A percentile compares a stretch with the other conserved stretches of the same genome.
phyloP scores from a whole-genome alignment of 345 rosid genomes.

The Moricandia moricandioides region DNA sequence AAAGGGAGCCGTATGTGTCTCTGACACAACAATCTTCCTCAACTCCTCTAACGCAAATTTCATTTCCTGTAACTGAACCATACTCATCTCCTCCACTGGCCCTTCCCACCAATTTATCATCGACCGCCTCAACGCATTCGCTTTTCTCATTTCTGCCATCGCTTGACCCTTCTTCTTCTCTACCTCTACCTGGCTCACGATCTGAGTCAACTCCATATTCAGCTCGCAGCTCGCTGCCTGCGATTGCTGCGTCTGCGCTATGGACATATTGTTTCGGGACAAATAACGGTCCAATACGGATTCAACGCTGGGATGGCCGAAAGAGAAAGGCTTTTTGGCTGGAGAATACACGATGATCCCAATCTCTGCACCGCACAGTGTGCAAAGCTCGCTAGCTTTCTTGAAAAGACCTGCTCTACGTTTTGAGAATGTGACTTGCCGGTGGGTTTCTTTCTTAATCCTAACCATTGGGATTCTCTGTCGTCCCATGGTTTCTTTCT shows the following conservation, averaged over 20 bases:
- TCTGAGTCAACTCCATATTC: slow-evolving; percentile 10
- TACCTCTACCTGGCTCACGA: slow-evolving; percentile 13
- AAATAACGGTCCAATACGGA: slow-evolving; percentile 15
- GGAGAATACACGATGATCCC: slow-evolving; percentile 32
- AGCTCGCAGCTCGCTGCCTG: not conserved
- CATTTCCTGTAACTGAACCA: slow-evolving; percentile 26
- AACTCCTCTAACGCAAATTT: slow-evolving; percentile 20
- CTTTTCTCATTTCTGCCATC: slow-evolving; percentile 17
- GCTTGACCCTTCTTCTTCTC: slow-evolving; percentile 27
- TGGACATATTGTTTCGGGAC: not conserved
- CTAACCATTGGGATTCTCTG: slow-evolving; percentile 30
- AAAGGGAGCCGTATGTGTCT: not conserved
- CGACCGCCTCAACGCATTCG: not conserved
- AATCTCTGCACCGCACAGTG: slow-evolving; percentile 23
- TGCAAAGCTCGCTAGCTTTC: slow-evolving; percentile 35
- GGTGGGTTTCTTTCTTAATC: slow-evolving; percentile 26
- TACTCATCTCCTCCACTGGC: slow-evolving; percentile 25
- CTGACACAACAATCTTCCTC: slow-evolving; percentile 7
- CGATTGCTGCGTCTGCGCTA: not conserved
- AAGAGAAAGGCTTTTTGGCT: slow-evolving; percentile 32
- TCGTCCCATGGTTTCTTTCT: slow-evolving; percentile 31
- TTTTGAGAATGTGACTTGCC: slow-evolving; percentile 33
- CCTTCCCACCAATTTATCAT: slow-evolving; percentile 27
- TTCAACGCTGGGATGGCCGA: slow-evolving; percentile 27
- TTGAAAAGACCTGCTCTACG: slow-evolving; percentile 30